Evolutionary conservation across 2,329 filamentous ascomycete species (phyloP).

Genomic region (Aspergillus bombycis): DNA sequence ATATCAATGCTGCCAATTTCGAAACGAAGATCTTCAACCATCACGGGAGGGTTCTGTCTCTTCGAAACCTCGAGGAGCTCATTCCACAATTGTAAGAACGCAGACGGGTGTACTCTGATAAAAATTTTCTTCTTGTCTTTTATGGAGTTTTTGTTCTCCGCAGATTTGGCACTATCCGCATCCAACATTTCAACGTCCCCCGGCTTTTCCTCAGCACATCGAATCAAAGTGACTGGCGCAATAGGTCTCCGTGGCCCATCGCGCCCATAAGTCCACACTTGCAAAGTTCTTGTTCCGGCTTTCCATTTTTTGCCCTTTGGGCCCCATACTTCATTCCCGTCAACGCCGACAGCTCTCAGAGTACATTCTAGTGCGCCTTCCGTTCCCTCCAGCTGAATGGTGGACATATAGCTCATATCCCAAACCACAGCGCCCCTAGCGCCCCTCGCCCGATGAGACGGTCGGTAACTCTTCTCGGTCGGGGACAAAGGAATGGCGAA

Average conservation of each 20-base stretch:
- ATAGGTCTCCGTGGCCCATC: constrained; percentile 62
- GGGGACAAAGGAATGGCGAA: constrained; percentile 85
- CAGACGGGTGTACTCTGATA: constrained; percentile 79
- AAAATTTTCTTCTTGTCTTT: constrained; percentile 60
- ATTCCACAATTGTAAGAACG: constrained; percentile 67
- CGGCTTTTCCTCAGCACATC: constrained; percentile 59
- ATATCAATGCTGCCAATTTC: constrained; percentile 74
- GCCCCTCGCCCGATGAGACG: constrained; percentile 78
- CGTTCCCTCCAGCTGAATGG: constrained; percentile 74
- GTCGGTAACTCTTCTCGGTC: constrained; percentile 85
- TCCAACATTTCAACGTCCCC: constrained; percentile 44
- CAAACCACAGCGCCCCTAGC: constrained; percentile 79
- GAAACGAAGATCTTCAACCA: constrained; percentile 68
- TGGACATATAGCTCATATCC: constrained; percentile 95
- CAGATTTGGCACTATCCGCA: constrained; percentile 21
- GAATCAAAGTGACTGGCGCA: constrained; percentile 73
- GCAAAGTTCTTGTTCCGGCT: constrained; percentile 59
- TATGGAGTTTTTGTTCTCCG: constrained; percentile 28
- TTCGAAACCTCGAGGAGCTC: constrained; percentile 62
- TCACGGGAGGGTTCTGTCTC: constrained; percentile 62
- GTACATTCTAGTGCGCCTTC: constrained; percentile 66
- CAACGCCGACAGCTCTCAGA: constrained; percentile 67
- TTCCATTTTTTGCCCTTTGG: constrained; percentile 72
- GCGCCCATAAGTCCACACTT: constrained; percentile 61
- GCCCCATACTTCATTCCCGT: constrained; percentile 62